Evolutionary conservation across 169 alveolate genomes (phyloP), one percentile per base, ranked within the genome.

Genomic region (Eimeria praecox): DNA sequence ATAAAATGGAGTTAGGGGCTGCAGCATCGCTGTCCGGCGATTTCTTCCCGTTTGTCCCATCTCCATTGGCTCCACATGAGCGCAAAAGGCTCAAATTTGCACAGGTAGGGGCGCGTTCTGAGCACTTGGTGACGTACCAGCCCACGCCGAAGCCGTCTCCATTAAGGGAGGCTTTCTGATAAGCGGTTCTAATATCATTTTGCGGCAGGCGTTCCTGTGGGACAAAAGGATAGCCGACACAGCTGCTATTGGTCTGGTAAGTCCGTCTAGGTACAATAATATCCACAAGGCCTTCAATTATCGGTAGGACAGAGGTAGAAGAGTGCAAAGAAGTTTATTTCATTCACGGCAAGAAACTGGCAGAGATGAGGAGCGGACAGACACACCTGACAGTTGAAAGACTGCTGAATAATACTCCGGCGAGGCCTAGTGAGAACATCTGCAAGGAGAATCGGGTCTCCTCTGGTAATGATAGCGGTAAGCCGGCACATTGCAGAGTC

Each of bases 81-180:
- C 87, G 82, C 56, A 89, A 44, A 30, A 89, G 71, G 54, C 83
- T 42, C 94, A 89, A 54, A 82, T 30, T 52, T 22, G 88, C 42
- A 62, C 83, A 40, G 20, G 54, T 14, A 24, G 62, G 14, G 20
- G 66, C 69, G 54, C 86, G 44, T 30, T 44, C 52, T 33, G 66
- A 35, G 71, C 78, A 69, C 24, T 38, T 62, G 14, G 92, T 80
- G 52, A 49, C 42, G 44, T 94, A 94, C 96, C 96, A 94, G 52
- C 96, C 96, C 38, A 94, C 96, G 27, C 96, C 96, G 49, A 86
- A 94, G 86, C 96, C 96, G 56, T 94, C 96, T 3, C 96, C 96
- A 52, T 94, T 94, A 46, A 94, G 86, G 16, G 95, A 87, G 40
- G 96, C 92, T 52, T 94, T 82, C 86, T 94, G 92, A 44, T 94